Evolutionary conservation across 345 rosid species (phyloP).

Genomic region (Eucalyptus urophylla): DNA sequence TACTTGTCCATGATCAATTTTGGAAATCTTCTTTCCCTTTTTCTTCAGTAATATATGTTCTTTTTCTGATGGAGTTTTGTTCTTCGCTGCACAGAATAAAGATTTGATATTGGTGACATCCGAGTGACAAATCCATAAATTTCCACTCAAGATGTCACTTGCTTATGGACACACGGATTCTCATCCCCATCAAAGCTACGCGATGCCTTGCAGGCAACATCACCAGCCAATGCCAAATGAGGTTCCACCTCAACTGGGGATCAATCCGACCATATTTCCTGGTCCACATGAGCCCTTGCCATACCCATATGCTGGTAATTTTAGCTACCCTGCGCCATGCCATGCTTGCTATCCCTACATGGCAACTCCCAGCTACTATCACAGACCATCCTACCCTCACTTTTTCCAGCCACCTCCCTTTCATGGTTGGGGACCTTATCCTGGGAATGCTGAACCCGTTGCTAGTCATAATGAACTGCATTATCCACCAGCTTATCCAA

Average conservation of each 20-base stretch:
- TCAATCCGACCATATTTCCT: conserved; percentile 4
- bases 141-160: not conserved
- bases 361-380: conserved; percentile 12
- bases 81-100: not conserved
- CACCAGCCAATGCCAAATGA: conserved; percentile 12
- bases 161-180: not conserved
- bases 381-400: conserved; percentile 12
- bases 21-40: not conserved
- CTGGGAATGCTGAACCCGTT: not conserved
- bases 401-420: conserved; percentile 6
- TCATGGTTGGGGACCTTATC: conserved; percentile 11
- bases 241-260: conserved; percentile 8
- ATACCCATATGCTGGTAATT: not conserved
- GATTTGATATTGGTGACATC: not conserved
- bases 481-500: conserved; percentile 15
- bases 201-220: not conserved
- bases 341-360: conserved; percentile 21
- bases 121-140: not conserved
- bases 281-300: conserved; percentile 16
- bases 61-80: not conserved
- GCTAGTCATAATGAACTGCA: conserved; percentile 18
- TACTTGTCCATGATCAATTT: not conserved
- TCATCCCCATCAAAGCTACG: not conserved
- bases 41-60: not conserved
- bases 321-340: conserved; percentile 6